phyloP scores from a whole-genome alignment of 1,139 yeast genomes.

The Nakaseomyces kungkrabaensis region DNA sequence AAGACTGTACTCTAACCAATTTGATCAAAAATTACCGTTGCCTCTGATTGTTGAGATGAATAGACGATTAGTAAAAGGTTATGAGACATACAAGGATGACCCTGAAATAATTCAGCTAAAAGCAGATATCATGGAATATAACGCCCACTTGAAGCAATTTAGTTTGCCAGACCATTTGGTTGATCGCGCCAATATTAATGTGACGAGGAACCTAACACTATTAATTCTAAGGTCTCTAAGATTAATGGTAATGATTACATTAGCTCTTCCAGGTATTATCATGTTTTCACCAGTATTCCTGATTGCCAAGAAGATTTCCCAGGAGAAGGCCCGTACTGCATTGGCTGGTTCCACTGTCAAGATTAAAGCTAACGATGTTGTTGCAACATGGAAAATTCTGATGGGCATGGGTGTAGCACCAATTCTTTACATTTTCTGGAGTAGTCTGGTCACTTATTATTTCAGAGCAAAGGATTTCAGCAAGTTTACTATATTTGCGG shows the following conservation, averaged over 20 bases:
- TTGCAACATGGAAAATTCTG: slow-evolving; percentile 92
- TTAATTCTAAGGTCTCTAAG: slow-evolving; percentile 47
- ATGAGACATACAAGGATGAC: slow-evolving; percentile 60
- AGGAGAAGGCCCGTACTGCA: slow-evolving; percentile 64
- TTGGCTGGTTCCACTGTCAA: slow-evolving; percentile 84
- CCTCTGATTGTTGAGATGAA: slow-evolving; percentile 85
- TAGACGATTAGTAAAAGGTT: slow-evolving; percentile 73
- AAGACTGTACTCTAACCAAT: slow-evolving; percentile 72
- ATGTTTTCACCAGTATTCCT: slow-evolving; percentile 82
- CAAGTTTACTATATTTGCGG: slow-evolving; percentile 24
- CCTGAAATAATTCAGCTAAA: slow-evolving; percentile 56
- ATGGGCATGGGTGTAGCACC: slow-evolving; percentile 89
- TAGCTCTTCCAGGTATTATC: slow-evolving; percentile 77
- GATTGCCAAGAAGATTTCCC: slow-evolving; percentile 64
- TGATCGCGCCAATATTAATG: slow-evolving; percentile 49
- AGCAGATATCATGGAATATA: slow-evolving; percentile 56
- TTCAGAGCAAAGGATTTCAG: slow-evolving; percentile 19
- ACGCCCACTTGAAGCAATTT: slow-evolving; percentile 52
- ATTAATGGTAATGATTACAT: slow-evolving; percentile 42
- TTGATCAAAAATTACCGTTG: slow-evolving; percentile 60
- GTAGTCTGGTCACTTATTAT: slow-evolving; percentile 48
- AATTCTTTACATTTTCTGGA: slow-evolving; percentile 67
- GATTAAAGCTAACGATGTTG: slow-evolving; percentile 81
- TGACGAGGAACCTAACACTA: slow-evolving; percentile 36
- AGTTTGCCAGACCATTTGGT: slow-evolving; percentile 89